Evolutionary conservation across 2,329 filamentous ascomycete genomes (phyloP).

Genomic region (Cladosporium sp.): DNA sequence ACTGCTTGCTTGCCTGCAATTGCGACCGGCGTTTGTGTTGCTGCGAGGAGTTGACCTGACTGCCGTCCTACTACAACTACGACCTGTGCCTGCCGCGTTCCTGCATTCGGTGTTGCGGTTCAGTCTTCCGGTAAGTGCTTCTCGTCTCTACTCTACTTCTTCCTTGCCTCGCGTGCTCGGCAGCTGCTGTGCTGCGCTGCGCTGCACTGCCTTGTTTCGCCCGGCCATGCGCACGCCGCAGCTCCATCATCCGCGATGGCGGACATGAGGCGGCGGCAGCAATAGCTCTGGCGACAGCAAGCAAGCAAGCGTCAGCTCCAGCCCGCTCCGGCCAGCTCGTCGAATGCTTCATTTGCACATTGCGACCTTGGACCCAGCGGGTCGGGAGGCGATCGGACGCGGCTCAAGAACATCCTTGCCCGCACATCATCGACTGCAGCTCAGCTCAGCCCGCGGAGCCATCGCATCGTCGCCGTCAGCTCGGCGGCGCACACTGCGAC

Average conservation of each 20-base stretch:
- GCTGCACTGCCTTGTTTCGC: background rate
- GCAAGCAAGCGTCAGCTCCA: background rate
- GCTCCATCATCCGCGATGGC: background rate
- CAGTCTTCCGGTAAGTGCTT: conserved; percentile 9
- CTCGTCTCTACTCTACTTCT: background rate
- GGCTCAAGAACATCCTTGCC: conserved; percentile 10
- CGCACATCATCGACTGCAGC: conserved; percentile 8
- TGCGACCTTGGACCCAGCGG: conserved; percentile 6
- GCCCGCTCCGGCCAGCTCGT: conserved; percentile 3
- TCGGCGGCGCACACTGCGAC: background rate
- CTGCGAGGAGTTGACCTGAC: conserved; percentile 1
- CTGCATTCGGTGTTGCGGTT: conserved; percentile 9
- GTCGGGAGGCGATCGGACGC: conserved; percentile 11
- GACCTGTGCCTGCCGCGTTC: conserved; percentile 11
- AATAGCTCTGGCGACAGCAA: background rate
- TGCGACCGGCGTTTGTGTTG: conserved; percentile 1
- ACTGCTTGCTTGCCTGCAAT: conserved; percentile 11
- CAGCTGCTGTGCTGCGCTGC: conserved; percentile 1
- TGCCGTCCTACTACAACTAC: background rate
- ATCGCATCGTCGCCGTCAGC: conserved; percentile 4
- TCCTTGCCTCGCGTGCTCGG: background rate
- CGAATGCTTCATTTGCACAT: conserved; percentile 9
- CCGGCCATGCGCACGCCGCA: background rate
- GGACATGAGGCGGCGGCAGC: background rate
- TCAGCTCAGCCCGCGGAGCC: background rate